A percentile compares a stretch with the other conserved stretches of the same genome.
These are phyloP conservation scores for Epichloe sylvatica DNA, from an alignment of 2,329 filamentous ascomycete genomes.

Conservation along the genomic window DNA sequence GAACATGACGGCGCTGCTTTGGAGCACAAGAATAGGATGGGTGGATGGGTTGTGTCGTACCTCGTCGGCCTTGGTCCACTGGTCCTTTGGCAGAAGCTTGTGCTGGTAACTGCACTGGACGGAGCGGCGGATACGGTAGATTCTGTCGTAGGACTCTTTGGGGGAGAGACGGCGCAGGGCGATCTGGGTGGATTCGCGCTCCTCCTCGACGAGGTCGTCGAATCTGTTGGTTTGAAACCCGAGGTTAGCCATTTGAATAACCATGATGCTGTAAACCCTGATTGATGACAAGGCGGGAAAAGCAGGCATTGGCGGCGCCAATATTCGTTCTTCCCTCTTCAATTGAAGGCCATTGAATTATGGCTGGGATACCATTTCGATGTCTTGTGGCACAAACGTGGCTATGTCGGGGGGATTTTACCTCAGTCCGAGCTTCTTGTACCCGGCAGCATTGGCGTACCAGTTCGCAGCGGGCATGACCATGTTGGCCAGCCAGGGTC, in stretches of 20 bases:
- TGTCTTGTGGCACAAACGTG: background rate
- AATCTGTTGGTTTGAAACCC: constrained; percentile 39
- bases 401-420: constrained; percentile 27
- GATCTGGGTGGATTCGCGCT: constrained; percentile 71
- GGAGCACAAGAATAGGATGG: background rate
- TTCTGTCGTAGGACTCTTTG: constrained; percentile 88
- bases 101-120: constrained; percentile 60
- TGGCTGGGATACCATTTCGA: background rate
- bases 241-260: constrained; percentile 10
- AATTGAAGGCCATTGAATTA: background rate
- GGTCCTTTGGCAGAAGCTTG: constrained; percentile 47
- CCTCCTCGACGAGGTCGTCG: constrained; percentile 91
- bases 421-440: constrained; percentile 85
- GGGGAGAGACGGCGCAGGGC: constrained; percentile 79
- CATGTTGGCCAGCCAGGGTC: constrained; percentile 68
- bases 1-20: background rate
- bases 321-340: background rate
- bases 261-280: background rate
- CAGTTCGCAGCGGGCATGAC: constrained; percentile 73
- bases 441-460: constrained; percentile 82
- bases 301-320: background rate
- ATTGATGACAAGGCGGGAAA: background rate
- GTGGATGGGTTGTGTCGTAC: constrained; percentile 18
- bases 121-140: constrained; percentile 92
- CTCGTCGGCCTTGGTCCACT: constrained; percentile 46